Conservation (phyloP, 177 flowering plant species). For the Telopea speciosissima region DNA sequence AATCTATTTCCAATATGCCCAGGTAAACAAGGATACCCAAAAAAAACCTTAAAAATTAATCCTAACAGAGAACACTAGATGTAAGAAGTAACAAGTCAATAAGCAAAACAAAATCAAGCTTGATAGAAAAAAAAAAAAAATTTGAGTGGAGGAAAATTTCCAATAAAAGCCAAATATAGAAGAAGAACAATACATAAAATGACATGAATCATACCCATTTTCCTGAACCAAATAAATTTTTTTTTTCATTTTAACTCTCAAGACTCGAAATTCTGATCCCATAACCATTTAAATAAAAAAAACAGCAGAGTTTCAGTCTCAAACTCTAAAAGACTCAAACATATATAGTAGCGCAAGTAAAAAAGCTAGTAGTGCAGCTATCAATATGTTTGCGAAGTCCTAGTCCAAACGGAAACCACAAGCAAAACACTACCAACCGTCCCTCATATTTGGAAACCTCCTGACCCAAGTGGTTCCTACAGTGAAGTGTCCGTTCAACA, state of each 20-base stretch:
- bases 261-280: not conserved
- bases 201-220: no score
- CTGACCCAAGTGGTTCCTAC: not conserved
- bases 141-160: not conserved
- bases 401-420: not conserved
- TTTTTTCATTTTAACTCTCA: not conserved
- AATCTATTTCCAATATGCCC: not conserved
- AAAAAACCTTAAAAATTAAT: not conserved
- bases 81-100: no score
- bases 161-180: no score
- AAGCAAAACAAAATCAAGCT: not conserved
- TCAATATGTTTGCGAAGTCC: not conserved
- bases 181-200: not conserved
- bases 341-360: not conserved
- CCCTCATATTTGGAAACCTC: not conserved
- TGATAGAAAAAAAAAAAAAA: no score
- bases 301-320: no score
- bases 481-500: not conserved
- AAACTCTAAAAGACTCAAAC: no score
- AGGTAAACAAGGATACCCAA: not conserved
- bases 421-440: not conserved
- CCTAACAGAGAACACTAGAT: not conserved
- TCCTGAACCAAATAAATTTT: no score
- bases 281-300: no score
- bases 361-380: not conserved